Base-by-base conservation (phyloP, 2,329 filamentous ascomycete species). In the Aspergillus sp. region DNA sequence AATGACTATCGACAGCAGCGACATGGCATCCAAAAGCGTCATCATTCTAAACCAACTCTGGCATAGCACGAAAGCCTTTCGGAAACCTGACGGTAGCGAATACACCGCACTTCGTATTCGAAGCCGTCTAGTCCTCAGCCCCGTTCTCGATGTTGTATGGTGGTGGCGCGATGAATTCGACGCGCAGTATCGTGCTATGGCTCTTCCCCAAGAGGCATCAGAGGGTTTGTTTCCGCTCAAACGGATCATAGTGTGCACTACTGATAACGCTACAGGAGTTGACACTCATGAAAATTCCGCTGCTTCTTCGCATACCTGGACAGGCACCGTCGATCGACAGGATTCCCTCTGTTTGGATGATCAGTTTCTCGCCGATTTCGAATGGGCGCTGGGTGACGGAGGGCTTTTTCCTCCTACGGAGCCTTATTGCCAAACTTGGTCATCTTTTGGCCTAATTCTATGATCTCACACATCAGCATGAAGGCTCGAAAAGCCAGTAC, bases 111-210 rank as follows among this genome's bases (percentile, higher is more conserved):
- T 72, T n/a, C 58, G 69, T 4, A 68, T 73, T 25, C 63, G 70
- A 10, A 68, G 66, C 47, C 66, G 70, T 9, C 52, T 73, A 10
- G 60, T 60, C 0, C 56, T 69, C 5, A 67, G 68, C 47, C 59
- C 62, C 7, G 57, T 71, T 4, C 53, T 72, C 15, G 70, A 73
- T 52, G 53, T 62, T 9, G 59, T 71, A 19, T 70, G 68, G 60
- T 72, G 70, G 70, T 73, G 68, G 68, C 62, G 69, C 5, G 70
- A 72, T 42, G 70, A 72, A 45, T 68, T 64, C 45, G 68, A 67
- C 33, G 53, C 57, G 4, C 54, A 58, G 7, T 46, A 56, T n/a
- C 56, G 60, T 41, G 25, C 45, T 10, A 51, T 48, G 43, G 35
- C 44, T 7, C 45, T 45, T 23, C 48, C 52, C 1, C 52, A 50